Evolutionary conservation across 2,329 filamentous ascomycete species (phyloP), one percentile per base, ranked within the genome.

Genomic region (Chalara sp.): DNA sequence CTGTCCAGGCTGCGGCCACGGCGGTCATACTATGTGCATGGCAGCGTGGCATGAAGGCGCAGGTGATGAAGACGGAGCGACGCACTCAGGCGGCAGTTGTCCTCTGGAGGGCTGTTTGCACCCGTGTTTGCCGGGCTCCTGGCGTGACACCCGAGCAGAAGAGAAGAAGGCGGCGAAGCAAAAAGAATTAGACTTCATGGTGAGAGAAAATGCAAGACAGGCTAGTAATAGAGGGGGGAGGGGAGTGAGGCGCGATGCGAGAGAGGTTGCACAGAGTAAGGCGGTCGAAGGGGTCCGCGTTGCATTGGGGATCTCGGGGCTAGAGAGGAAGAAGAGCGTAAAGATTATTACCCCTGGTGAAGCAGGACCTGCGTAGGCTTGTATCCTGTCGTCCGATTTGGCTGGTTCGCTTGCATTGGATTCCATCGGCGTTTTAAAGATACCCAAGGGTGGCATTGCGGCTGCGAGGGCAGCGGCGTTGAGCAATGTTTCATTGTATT

Each of bases 81-180:
- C 69, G 13, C 66, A 68, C 6, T 72, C 56, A 32, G 78, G 76
- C 45, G 81, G 81, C 0, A 82, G 76, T 63, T 85, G 81, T 56
- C 81, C 81, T 1, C 66, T 82, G n/a, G 80, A 84, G 54, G 81
- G 81, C 0, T 85, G 81, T 60, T 76, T 80, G 3, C 81, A 85
- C 58, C 78, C 78, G 31, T 85, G 81, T 54, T 70, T 84, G 0
- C 79, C 80, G 0, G 78, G 79, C 0, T 69, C 68, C 35, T 82
- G 79, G 67, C 72, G 77, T 5, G 69, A 74, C 6, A 30, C 71
- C 70, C 0, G 69, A 68, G 3, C 67, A 72, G 4, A 71, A 70
- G 32, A 65, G 44, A 61, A 53, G 42, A 55, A 57, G 10, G 50
- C 45, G 6, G 49, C 31, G 13, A 58, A 51, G 35, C 54, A 56